Conservation (phyloP, 2,329 filamentous ascomycete genomes). For the Fusarium xyrophilum region DNA sequence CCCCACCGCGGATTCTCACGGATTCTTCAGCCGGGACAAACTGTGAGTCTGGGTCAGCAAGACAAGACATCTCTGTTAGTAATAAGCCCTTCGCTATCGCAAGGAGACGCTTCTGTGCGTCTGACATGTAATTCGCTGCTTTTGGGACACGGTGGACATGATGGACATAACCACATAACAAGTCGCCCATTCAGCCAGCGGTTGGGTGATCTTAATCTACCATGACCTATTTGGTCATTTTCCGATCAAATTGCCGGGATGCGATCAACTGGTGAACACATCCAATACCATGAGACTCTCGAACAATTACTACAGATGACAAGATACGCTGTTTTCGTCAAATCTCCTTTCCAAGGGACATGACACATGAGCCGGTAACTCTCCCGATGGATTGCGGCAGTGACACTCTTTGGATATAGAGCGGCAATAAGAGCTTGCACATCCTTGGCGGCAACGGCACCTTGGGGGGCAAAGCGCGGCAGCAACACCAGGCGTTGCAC, state of each 20-base stretch:
- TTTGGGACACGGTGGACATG: no score
- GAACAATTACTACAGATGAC: fast-evolving
- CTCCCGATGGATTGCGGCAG: background rate
- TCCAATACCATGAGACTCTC: background rate
- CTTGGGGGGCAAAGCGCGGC: background rate
- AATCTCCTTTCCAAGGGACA: background rate
- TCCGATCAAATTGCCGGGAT: no score
- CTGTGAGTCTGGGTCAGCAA: background rate
- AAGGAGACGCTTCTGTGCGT: fast-evolving
- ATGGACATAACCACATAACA: no score
- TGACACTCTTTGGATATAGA: background rate
- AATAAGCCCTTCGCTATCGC: fast-evolving
- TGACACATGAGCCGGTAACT: no score
- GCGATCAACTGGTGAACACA: no score
- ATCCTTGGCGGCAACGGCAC: background rate
- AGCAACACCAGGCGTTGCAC: background rate
- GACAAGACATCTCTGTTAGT: background rate
- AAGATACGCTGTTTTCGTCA: background rate
- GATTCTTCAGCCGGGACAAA: background rate
- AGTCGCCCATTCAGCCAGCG: no score
- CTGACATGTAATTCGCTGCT: no score
- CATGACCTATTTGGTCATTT: no score
- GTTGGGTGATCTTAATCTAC: no score
- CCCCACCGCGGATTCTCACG: constrained; percentile 10
- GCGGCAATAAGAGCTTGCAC: fast-evolving